phyloP scores from a whole-genome alignment of 2,329 filamentous ascomycete species.

The Teratosphaeria epicoccoides region DNA sequence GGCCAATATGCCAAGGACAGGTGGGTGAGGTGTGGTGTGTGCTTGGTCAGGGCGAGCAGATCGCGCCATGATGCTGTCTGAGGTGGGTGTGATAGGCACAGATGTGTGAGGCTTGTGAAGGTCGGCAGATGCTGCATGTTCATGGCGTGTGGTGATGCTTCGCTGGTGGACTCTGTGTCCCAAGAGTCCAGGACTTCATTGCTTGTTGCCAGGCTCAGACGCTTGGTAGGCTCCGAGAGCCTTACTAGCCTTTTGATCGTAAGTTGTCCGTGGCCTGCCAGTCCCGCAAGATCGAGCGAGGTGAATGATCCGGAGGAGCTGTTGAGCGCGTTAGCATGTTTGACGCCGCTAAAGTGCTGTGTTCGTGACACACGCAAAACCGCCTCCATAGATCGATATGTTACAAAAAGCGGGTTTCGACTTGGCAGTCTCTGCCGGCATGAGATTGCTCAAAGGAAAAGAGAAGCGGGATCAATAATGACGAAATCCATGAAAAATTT shows the following conservation, averaged over 20 bases:
- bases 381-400: too few species aligned
- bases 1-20: constrained; percentile 55
- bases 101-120: constrained; percentile 45
- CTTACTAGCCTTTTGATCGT: constrained; percentile 40
- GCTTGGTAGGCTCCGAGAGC: constrained; percentile 21
- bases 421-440: too few species aligned
- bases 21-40: constrained; percentile 48
- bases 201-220: not conserved
- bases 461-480: not conserved
- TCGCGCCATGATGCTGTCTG: constrained; percentile 43
- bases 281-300: constrained; percentile 43
- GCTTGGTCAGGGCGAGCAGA: constrained; percentile 42
- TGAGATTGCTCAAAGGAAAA: too few species aligned
- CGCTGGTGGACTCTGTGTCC: constrained; percentile 30
- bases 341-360: too few species aligned
- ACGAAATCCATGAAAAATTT: not conserved
- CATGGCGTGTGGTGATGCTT: constrained; percentile 9
- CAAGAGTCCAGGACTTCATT: constrained; percentile 33
- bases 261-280: constrained; percentile 37
- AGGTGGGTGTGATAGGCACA: constrained; percentile 47
- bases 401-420: too few species aligned
- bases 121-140: constrained; percentile 16
- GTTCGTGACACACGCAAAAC: too few species aligned
- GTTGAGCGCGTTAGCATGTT: constrained; percentile 26
- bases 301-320: constrained; percentile 31